Conservation (phyloP, 352 stramenopile species). For the Pythium coloratum region DNA sequence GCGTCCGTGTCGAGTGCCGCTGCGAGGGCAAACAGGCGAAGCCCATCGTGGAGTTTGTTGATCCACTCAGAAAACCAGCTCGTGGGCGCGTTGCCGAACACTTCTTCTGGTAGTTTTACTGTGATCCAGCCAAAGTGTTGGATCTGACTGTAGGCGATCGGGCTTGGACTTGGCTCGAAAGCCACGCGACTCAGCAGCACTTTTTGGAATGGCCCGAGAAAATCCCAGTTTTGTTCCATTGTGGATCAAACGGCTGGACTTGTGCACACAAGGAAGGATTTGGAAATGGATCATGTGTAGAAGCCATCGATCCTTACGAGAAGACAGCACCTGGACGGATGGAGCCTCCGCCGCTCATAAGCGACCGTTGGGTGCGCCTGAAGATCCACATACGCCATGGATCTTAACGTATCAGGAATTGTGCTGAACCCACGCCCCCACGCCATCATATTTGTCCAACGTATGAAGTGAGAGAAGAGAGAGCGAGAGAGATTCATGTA, state of each 20-base stretch:
- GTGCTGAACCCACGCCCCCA: too few relatives aligned
- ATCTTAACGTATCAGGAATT: too few relatives aligned
- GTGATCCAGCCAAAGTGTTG: conserved; percentile 2
- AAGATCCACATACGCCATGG: too few relatives aligned
- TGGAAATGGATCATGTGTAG: background rate
- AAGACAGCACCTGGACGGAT: too few relatives aligned
- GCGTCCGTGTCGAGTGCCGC: background rate
- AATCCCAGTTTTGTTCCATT: background rate
- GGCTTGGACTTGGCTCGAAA: background rate
- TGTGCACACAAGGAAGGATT: background rate
- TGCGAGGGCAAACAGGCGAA: conserved; percentile 1
- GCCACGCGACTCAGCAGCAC: background rate
- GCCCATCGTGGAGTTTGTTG: background rate
- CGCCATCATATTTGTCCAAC: too few relatives aligned
- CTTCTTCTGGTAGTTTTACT: background rate
- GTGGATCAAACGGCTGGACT: background rate
- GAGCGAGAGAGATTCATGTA: too few relatives aligned
- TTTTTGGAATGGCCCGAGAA: background rate
- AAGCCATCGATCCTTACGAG: too few relatives aligned
- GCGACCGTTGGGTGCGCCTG: too few relatives aligned
- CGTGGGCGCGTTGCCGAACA: background rate
- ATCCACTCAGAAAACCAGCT: conserved; percentile 1
- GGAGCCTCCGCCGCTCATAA: too few relatives aligned
- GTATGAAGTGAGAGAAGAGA: too few relatives aligned
- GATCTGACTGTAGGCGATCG: background rate